Evolutionary conservation across 2,329 filamentous ascomycete species (phyloP), one percentile per base, ranked within the genome.

Genomic region (Epichloe hybrida): DNA sequence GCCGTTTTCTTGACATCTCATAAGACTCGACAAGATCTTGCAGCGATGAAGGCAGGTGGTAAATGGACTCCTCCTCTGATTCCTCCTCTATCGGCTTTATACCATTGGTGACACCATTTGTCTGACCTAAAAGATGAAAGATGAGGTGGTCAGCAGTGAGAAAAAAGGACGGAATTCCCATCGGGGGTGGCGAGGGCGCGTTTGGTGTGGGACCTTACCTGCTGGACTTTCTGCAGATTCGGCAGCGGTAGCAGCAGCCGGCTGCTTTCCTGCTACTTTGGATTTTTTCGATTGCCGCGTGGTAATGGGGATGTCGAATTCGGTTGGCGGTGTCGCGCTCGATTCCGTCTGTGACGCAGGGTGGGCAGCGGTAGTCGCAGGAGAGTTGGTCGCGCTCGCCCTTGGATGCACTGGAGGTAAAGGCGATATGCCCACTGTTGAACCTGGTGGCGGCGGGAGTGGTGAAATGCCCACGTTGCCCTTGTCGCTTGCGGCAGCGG

Each of bases 391-490:
- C 5, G 74, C 73, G 55, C 77, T 80, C 36, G 72, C 66, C 59
- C 66, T 81, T 27, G 81, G 75, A 54, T 71, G 77, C 48, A 67
- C 69, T 53, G 72, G 68, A 53, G 76, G 80, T 64, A 73, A 64
- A 57, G 72, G 67, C 44, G 71, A 68, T 52, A 73, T 69, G 53
- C 68, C 66, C 11, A 72, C 62, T 51, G 69, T 64, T 42, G 74
- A 67, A 38, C 86, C 85, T 31, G 89, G 89, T 60, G 93, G 93
- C 55, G 93, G 91, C 50, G 93, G 93, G 62, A 97, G 74, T 40
- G 93, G 93, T 52, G 91, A 84, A 62, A 98, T 96, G 27, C 93
- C 93, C 34, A 97, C 84, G 64, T 84, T 91, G 71, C 88, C 90
- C 69, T 73, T 79, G 58, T 95, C 89, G 65, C 81, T 89, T 44